These are phyloP conservation scores for Sparassis latifolia DNA, from an alignment of 1,284 basidiomycete species.

Conservation along the genomic window DNA sequence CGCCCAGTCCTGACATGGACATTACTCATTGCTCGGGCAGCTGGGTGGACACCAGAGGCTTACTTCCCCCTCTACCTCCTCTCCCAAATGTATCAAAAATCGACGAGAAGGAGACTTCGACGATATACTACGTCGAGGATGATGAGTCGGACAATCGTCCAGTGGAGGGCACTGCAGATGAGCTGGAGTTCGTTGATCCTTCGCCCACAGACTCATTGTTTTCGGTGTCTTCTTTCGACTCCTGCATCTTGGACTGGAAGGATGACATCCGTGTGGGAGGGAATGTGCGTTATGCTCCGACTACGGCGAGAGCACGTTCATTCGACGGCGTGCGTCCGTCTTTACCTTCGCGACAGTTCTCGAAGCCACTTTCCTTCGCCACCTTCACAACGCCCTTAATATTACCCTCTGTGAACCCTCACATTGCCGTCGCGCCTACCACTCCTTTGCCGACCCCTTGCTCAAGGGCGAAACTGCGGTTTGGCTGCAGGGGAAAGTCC, in stretches of 20 bases:
- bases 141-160: background rate
- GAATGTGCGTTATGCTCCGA: too few species aligned
- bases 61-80: background rate
- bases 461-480: background rate
- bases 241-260: too few species aligned
- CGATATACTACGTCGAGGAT: background rate
- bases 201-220: background rate
- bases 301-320: background rate
- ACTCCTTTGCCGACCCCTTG: constrained; percentile 6
- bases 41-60: too few species aligned
- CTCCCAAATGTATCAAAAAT: background rate
- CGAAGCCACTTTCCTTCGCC: constrained; percentile 2
- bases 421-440: constrained; percentile 12
- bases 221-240: background rate
- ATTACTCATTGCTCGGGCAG: too few species aligned
- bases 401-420: constrained; percentile 10
- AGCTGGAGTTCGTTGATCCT: constrained; percentile 3
- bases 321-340: background rate
- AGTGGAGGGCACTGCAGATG: constrained; percentile 1
- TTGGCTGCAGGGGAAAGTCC: background rate
- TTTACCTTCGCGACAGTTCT: constrained; percentile 4
- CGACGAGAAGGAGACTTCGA: background rate
- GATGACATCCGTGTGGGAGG: too few species aligned
- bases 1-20: background rate
- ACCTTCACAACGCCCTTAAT: constrained; percentile 9